Evolutionary conservation across 768 basidiomycete species (phyloP).

Genomic region (Panellus pusillus): DNA sequence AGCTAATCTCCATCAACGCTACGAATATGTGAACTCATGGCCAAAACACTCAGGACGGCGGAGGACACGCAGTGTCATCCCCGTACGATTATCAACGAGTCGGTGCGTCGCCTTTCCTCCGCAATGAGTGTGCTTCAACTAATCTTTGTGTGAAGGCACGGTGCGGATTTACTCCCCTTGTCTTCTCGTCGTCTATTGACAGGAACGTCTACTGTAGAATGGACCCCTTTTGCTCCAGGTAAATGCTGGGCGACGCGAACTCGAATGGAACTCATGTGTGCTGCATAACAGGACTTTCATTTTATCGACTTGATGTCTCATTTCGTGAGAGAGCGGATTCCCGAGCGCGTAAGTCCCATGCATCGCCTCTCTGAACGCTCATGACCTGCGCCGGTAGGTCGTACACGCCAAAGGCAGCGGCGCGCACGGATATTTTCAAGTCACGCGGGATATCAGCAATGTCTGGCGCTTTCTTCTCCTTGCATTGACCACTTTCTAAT

Average conservation of each 20-base stretch:
- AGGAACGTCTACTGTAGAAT: neutral
- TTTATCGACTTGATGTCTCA: constrained; percentile 14
- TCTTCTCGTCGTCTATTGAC: neutral
- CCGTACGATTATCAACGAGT: constrained; percentile 22
- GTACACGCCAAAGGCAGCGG: constrained; percentile 22
- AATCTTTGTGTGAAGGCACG: constrained; percentile 6
- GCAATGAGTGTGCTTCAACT: neutral
- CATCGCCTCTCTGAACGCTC: neutral
- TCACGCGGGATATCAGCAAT: constrained; percentile 18
- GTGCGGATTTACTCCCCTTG: neutral
- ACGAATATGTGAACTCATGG: neutral
- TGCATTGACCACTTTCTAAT: neutral
- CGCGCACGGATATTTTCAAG: constrained; percentile 21
- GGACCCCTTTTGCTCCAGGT: constrained; percentile 21
- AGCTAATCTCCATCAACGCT: neutral
- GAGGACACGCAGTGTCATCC: constrained; percentile 17
- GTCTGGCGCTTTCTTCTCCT: neutral
- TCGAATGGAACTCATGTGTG: neutral
- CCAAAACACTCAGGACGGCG: constrained; percentile 10
- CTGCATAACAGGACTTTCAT: constrained; percentile 14
- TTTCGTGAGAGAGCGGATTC: constrained; percentile 15
- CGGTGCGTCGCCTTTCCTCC: constrained; percentile 1
- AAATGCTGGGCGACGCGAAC: neutral
- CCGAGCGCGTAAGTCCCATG: constrained; percentile 12
- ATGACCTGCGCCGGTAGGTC: neutral